Conservation (phyloP, 805 yeast genomes). For the Candida nanaspora region DNA sequence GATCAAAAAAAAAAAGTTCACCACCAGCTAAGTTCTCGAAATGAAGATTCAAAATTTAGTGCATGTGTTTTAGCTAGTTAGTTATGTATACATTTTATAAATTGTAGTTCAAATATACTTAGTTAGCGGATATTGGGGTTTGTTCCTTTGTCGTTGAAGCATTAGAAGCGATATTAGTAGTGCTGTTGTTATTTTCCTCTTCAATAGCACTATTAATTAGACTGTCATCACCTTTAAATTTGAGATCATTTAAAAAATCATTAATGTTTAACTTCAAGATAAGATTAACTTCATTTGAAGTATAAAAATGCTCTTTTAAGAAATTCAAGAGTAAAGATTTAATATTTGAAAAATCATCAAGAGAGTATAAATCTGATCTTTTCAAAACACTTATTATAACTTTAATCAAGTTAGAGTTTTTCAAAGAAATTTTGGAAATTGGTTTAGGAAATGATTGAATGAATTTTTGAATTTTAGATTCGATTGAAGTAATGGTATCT, state of each 20-base stretch:
- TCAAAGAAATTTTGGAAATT: slow-evolving; percentile 14
- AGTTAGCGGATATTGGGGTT: not conserved
- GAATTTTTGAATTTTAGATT: not conserved
- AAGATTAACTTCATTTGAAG: not conserved
- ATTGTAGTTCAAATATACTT: no score
- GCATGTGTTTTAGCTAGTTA: not conserved
- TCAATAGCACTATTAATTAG: not conserved
- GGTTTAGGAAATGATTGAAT: not conserved
- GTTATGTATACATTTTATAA: no score
- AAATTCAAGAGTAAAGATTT: not conserved
- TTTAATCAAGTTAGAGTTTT: slow-evolving; percentile 24
- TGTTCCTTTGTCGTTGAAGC: not conserved
- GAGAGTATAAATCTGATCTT: slow-evolving; percentile 26
- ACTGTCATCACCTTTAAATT: slow-evolving; percentile 10
- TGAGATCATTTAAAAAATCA: slow-evolving; percentile 13
- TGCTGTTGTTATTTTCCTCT: not conserved
- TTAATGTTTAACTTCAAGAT: slow-evolving; percentile 11
- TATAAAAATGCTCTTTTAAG: not conserved
- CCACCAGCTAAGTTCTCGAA: no score
- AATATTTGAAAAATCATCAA: slow-evolving; percentile 5
- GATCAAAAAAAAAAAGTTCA: no score
- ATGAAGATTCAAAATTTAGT: no score
- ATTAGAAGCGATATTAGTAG: not conserved
- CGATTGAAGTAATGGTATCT: slow-evolving; percentile 12
- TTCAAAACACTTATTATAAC: slow-evolving; percentile 25